phyloP scores from a whole-genome alignment of 2,329 filamentous ascomycete species.

The Anthostomella pinea region DNA sequence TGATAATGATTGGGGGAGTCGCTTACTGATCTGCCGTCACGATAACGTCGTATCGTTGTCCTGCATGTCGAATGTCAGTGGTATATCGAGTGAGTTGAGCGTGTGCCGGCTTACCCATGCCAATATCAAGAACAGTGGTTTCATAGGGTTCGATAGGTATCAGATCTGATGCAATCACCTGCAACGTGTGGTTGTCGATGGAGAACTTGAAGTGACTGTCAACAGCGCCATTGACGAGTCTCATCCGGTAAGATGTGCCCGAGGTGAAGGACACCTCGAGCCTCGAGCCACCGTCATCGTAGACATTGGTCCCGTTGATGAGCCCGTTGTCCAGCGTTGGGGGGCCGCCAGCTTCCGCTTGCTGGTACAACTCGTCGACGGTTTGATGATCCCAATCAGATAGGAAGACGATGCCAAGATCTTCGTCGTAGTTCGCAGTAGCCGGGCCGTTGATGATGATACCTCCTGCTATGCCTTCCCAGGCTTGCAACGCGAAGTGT shows the following conservation, averaged over 20 bases:
- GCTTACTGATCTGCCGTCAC: conserved; percentile 38
- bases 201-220: conserved; percentile 43
- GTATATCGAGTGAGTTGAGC: no score
- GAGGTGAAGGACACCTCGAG: conserved; percentile 32
- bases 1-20: no score
- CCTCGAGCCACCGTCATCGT: conserved; percentile 17
- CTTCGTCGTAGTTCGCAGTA: conserved; percentile 58
- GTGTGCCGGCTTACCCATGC: conserved; percentile 26
- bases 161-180: conserved; percentile 54
- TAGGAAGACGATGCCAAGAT: conserved; percentile 58
- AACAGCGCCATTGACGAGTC: conserved; percentile 44
- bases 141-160: conserved; percentile 54
- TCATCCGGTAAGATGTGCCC: conserved; percentile 42
- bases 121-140: conserved; percentile 39
- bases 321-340: conserved; percentile 42
- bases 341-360: conserved; percentile 30
- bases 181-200: conserved; percentile 53
- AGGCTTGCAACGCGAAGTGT: conserved; percentile 49
- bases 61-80: conserved; percentile 9
- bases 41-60: conserved; percentile 45
- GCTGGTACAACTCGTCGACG: conserved; percentile 35
- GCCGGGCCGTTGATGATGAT: conserved; percentile 62
- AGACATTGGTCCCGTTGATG: conserved; percentile 32
- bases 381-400: conserved; percentile 56
- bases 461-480: conserved; percentile 57